These are phyloP conservation scores for Sporothrix humicola DNA, from an alignment of 2,329 filamentous ascomycete species.

Conservation along the genomic window DNA sequence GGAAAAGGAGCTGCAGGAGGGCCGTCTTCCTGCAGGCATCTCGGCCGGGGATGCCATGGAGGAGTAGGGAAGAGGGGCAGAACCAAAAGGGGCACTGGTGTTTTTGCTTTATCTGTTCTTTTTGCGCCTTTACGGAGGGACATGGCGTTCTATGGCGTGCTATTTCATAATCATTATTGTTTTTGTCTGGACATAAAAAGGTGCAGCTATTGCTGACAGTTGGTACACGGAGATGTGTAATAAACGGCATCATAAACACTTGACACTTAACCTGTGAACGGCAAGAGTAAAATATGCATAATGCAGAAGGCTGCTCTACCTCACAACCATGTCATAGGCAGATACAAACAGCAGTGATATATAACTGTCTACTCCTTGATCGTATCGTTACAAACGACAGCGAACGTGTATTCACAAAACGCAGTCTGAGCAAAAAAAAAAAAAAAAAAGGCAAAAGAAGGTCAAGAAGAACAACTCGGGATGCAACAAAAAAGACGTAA, in stretches of 20 bases:
- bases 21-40: constrained; percentile 75
- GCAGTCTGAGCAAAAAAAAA: constrained; percentile 1
- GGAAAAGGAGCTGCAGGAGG: constrained; percentile 92
- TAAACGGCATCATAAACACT: not conserved
- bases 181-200: constrained; percentile 13
- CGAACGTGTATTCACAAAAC: not conserved
- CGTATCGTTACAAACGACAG: not conserved
- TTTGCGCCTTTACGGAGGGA: constrained; percentile 3
- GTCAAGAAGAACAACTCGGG: too few species aligned
- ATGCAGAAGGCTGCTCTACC: not conserved
- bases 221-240: not conserved
- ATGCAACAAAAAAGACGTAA: not conserved
- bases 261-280: too few species aligned
- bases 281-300: not conserved
- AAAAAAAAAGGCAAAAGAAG: not conserved
- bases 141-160: constrained; percentile 8
- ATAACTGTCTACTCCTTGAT: too few species aligned
- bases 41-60: constrained; percentile 65
- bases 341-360: too few species aligned
- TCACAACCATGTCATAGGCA: too few species aligned
- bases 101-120: constrained; percentile 4
- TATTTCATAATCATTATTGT: not conserved
- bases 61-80: constrained; percentile 51
- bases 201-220: not conserved
- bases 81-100: not conserved